Percentiles rank a stretch among this genome's conserved stretches.
Conservation (phyloP, 2,329 filamentous ascomycete genomes). For the Bimuria novae-zelandiae region DNA sequence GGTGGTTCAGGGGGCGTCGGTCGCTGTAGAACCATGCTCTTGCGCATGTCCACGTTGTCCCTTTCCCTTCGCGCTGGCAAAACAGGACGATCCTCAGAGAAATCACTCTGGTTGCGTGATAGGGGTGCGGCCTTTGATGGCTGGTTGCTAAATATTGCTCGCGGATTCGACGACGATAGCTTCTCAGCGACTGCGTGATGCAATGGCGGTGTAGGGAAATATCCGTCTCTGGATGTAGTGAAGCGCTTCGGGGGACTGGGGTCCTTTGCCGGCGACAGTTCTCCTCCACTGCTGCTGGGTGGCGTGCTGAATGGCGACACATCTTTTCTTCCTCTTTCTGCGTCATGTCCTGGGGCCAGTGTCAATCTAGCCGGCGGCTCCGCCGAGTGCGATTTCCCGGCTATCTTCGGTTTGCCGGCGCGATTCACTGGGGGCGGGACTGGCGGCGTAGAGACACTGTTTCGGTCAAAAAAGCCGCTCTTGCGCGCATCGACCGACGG, state of each 20-base stretch:
- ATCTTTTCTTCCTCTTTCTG: slow-evolving; percentile 49
- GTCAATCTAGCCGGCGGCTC: slow-evolving; percentile 27
- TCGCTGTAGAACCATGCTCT: slow-evolving; percentile 40
- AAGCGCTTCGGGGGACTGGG: slow-evolving; percentile 33
- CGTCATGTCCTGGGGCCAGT: slow-evolving; percentile 48
- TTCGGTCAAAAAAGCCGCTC: slow-evolving; percentile 23
- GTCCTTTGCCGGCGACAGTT: slow-evolving; percentile 28
- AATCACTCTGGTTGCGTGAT: slow-evolving; percentile 28
- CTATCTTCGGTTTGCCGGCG: slow-evolving; percentile 74
- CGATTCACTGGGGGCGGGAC: slow-evolving; percentile 78
- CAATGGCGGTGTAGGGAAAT: slow-evolving; percentile 39
- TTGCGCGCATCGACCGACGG: slow-evolving; percentile 37
- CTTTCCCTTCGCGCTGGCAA: slow-evolving; percentile 52
- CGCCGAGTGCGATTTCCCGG: slow-evolving; percentile 49
- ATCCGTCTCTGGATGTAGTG: slow-evolving; percentile 30
- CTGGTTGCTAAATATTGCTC: slow-evolving; percentile 20
- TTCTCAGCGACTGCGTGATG: slow-evolving; percentile 38
- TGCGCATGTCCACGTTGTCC: slow-evolving; percentile 40
- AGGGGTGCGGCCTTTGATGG: slow-evolving; percentile 21
- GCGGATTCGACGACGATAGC: slow-evolving; percentile 25
- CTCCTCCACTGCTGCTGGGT: slow-evolving; percentile 69
- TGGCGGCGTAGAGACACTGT: slow-evolving; percentile 47
- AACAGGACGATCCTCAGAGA: slow-evolving; percentile 53
- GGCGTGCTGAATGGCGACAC: slow-evolving; percentile 86
- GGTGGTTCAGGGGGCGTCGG: slow-evolving; percentile 38